phyloP scores from a whole-genome alignment of 306 rosid genomes.

The Acacia crassicarpa region DNA sequence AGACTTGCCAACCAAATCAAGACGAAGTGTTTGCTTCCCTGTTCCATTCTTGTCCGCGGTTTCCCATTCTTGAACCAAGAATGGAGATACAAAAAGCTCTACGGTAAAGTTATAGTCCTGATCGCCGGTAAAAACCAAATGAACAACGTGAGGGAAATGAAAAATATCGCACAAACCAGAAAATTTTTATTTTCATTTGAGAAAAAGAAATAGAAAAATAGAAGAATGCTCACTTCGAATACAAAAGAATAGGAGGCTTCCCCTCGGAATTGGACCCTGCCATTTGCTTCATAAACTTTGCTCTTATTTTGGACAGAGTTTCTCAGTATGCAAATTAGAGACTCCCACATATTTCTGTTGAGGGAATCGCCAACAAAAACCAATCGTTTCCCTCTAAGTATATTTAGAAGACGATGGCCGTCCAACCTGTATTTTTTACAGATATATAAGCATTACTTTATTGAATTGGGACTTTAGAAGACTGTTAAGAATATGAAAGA shows the following conservation, averaged over 20 bases:
- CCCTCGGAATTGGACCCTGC: conserved; percentile 73
- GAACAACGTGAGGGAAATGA: background rate
- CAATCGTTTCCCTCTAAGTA: conserved; percentile 76
- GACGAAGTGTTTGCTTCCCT: conserved; percentile 88
- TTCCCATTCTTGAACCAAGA: conserved; percentile 95
- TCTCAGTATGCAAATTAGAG: conserved; percentile 83
- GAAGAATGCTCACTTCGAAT: conserved; percentile 54
- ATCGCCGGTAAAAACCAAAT: conserved; percentile 17
- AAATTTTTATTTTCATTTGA: background rate
- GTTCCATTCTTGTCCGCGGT: conserved; percentile 63
- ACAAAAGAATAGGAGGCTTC: conserved; percentile 88
- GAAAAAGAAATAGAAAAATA: background rate
- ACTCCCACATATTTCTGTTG: conserved; percentile 98
- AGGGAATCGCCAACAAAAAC: conserved; percentile 99
- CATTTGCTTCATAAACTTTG: conserved; percentile 78
- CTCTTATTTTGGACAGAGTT: conserved; percentile 62
- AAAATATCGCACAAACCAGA: background rate
- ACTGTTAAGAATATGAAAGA: background rate
- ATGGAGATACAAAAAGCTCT: conserved; percentile 92
- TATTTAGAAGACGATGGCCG: conserved; percentile 62
- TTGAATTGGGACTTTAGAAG: conserved; percentile 3
- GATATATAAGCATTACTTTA: conserved; percentile 1
- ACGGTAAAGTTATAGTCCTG: conserved; percentile 83
- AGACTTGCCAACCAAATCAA: conserved; percentile 77
- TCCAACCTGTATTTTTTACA: conserved; percentile 55